Conservation (phyloP, 169 alveolate genomes). For the Plasmodium yoelii region DNA sequence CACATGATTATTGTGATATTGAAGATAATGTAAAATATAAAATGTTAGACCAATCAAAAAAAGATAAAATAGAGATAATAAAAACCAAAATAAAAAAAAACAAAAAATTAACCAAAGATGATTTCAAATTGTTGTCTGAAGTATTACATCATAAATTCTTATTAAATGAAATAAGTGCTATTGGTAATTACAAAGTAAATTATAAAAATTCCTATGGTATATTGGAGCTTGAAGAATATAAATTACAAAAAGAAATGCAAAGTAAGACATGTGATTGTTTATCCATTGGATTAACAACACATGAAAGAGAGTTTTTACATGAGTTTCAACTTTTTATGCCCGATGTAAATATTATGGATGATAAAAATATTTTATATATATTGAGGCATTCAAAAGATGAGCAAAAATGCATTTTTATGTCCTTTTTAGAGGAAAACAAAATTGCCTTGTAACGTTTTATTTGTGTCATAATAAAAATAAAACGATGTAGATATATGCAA, state of each 20-base stretch:
- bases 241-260: constrained; percentile 32
- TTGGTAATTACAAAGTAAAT: constrained; percentile 61
- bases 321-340: constrained; percentile 64
- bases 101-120: constrained; percentile 58
- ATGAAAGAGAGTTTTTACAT: constrained; percentile 42
- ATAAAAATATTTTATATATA: constrained; percentile 42
- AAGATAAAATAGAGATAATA: constrained; percentile 48
- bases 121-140: constrained; percentile 45
- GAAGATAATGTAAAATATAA: constrained; percentile 52
- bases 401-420: constrained; percentile 38
- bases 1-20: constrained; percentile 61
- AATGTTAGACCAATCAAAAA: constrained; percentile 12
- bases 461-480: too few species aligned
- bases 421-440: constrained; percentile 27
- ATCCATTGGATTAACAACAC: constrained; percentile 36
- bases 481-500: too few species aligned
- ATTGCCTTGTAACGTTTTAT: too few species aligned
- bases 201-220: constrained; percentile 24
- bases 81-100: constrained; percentile 64
- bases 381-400: constrained; percentile 59
- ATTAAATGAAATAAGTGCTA: constrained; percentile 47
- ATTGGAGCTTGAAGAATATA: constrained; percentile 52
- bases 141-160: constrained; percentile 68
- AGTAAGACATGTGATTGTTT: constrained; percentile 49
- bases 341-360: constrained; percentile 50